Evolutionary conservation across 768 basidiomycete genomes (phyloP).

Genomic region (Sporobolomyces pararoseus): DNA sequence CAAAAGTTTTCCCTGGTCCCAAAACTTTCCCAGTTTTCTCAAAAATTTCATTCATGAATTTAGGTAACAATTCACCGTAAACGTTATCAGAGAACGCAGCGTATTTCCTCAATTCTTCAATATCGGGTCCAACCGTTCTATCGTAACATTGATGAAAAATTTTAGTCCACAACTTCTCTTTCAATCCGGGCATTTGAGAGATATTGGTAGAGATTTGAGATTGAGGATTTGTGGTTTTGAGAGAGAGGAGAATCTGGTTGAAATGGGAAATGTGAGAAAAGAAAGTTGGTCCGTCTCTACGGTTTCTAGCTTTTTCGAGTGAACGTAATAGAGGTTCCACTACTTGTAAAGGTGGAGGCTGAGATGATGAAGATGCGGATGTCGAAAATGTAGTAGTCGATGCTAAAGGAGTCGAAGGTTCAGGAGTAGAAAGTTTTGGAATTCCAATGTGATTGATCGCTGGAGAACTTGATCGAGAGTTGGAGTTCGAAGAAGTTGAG

Average conservation of each 20-base stretch:
- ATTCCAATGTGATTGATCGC: not conserved
- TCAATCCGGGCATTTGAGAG: constrained; percentile 54
- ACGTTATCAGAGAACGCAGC: constrained; percentile 72
- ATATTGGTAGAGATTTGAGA: constrained; percentile 28
- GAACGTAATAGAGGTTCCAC: constrained; percentile 33
- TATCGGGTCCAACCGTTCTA: constrained; percentile 82
- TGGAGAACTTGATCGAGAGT: constrained; percentile 30
- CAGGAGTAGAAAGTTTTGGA: constrained; percentile 4
- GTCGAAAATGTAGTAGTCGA: not conserved
- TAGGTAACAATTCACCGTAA: constrained; percentile 84
- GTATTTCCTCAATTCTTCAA: constrained; percentile 74
- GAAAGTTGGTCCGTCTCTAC: constrained; percentile 41
- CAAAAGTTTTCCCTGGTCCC: constrained; percentile 62
- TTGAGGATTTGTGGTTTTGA: constrained; percentile 28
- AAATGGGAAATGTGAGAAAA: constrained; percentile 28
- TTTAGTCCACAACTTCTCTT: constrained; percentile 64
- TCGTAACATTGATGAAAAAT: constrained; percentile 90
- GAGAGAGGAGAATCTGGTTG: constrained; percentile 28
- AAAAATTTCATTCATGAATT: constrained; percentile 52
- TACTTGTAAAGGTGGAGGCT: not conserved
- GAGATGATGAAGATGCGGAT: not conserved
- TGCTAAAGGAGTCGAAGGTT: not conserved
- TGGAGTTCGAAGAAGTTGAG: constrained; percentile 1
- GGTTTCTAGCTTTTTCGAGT: constrained; percentile 40
- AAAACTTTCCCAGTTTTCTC: constrained; percentile 55